Base-by-base conservation (phyloP, 2,329 filamentous ascomycete genomes). In the Dactylellina cionopaga region DNA sequence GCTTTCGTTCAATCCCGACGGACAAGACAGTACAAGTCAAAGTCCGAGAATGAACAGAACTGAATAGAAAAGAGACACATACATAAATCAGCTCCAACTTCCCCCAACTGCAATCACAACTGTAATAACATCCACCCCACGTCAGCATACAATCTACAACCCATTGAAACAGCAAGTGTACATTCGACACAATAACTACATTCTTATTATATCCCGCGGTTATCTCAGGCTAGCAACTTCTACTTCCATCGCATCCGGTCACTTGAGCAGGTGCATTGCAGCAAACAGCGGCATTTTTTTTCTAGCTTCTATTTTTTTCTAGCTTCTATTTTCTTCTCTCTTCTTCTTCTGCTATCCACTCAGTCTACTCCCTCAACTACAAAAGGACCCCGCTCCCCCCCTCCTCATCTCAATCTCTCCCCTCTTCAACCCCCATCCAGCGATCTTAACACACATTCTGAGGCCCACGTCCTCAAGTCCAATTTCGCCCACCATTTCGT, bases 401-500 rank as follows among this genome's bases (percentile, higher is more conserved):
- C 19, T 17, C 31, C 13, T 29, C 17, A 22, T 58, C 41, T 19
- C 51, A 35, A 39, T 51, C 17, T 33, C 39, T 56, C 51, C 56
- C 13, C 15, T 31, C 19, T 35, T 17, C 25, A 19, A n/a, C 15
- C 39, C n/a, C n/a, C 24, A 19, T 19, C 35, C 11, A 59, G 27
- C 55, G 10, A 9, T 19, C 37, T 35, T 54, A 44, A 44, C 22
- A 35, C 10, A n/a, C 49, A 25, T 5, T 49, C 17, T 19, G 24
- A 54, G 44, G 59, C 41, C 33, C 59, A 35, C 37, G 19, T 47
- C 47, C 33, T 24, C 51, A 22, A 17, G 46, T 17, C 52, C 33
- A 39, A 7, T 11, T 22, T 49, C 56, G 65, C 66, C 66, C 66
- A 71, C 41, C 58, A 71, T 71, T 71, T 71, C 66, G 39, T 71